phyloP scores from a whole-genome alignment of 2,329 filamentous ascomycete species.

The Penicillium carneum region DNA sequence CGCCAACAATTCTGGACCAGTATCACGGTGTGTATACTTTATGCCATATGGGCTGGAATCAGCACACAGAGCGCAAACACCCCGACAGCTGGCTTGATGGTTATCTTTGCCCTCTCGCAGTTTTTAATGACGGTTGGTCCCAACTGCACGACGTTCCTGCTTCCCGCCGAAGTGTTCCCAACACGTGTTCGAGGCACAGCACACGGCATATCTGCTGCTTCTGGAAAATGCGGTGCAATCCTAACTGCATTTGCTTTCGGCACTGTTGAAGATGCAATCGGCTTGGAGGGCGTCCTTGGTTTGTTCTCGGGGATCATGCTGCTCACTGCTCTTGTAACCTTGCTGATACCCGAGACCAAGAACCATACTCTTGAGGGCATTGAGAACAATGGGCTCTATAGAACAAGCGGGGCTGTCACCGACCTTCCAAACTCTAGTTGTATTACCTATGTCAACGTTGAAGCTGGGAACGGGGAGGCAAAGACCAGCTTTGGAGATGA shows the following conservation, averaged over 20 bases:
- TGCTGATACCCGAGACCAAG: conserved; percentile 42
- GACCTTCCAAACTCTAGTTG: background rate
- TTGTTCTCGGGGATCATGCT: conserved; percentile 37
- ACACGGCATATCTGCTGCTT: background rate
- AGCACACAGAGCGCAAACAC: conserved; percentile 31
- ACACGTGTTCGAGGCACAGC: background rate
- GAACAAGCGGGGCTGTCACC: background rate
- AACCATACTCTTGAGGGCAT: conserved; percentile 38
- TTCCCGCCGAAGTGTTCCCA: background rate
- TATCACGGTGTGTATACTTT: conserved; percentile 35
- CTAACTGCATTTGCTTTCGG: conserved; percentile 30
- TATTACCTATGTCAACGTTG: background rate
- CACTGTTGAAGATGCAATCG: conserved; percentile 34
- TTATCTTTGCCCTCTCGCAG: conserved; percentile 42
- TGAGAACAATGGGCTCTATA: conserved; percentile 20
- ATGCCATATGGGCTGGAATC: conserved; percentile 42
- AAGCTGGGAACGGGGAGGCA: background rate
- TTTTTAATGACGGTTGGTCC: conserved; percentile 28
- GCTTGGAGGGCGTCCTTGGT: conserved; percentile 32
- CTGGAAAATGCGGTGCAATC: background rate
- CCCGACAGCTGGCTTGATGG: conserved; percentile 38
- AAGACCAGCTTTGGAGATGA: background rate
- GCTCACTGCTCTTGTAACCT: conserved; percentile 30
- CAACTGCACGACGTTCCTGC: background rate
- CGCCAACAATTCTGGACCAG: conserved; percentile 35